phyloP scores from a whole-genome alignment of 1,139 yeast genomes.

The Suhomyces guaymorum region DNA sequence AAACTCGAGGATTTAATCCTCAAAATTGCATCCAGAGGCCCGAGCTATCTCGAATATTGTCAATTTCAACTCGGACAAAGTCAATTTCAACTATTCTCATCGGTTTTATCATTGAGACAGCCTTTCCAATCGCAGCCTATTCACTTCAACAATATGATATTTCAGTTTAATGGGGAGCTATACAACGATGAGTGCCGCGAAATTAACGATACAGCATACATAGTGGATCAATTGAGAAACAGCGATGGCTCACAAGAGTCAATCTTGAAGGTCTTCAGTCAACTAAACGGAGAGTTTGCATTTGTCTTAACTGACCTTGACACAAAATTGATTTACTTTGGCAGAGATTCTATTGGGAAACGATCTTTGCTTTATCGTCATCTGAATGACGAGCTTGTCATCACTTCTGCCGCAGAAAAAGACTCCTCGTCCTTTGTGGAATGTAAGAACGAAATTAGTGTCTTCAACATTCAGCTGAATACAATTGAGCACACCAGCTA shows the following conservation, averaged over 20 bases:
- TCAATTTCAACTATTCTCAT: slow-evolving; percentile 49
- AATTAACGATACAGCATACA: slow-evolving; percentile 38
- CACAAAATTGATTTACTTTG: slow-evolving; percentile 58
- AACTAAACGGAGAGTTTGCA: slow-evolving; percentile 82
- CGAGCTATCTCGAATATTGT: slow-evolving; percentile 19
- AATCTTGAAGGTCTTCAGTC: slow-evolving; percentile 33
- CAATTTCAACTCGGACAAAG: slow-evolving; percentile 14
- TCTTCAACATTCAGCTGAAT: slow-evolving; percentile 31
- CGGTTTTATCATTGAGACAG: slow-evolving; percentile 74
- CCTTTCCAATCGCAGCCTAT: slow-evolving; percentile 79
- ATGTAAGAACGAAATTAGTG: slow-evolving; percentile 52
- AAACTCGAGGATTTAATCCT: slow-evolving; percentile 8
- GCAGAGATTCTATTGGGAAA: slow-evolving; percentile 81
- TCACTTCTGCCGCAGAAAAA: slow-evolving; percentile 48
- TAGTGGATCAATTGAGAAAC: slow-evolving; percentile 18
- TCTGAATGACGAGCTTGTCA: slow-evolving; percentile 33
- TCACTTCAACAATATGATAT: slow-evolving; percentile 23
- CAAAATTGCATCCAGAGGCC: slow-evolving; percentile 23
- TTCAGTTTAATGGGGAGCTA: slow-evolving; percentile 89
- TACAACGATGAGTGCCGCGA: slow-evolving; percentile 57
- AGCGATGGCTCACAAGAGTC: slow-evolving; percentile 25
- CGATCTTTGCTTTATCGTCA: slow-evolving; percentile 62
- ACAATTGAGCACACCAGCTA: slow-evolving; percentile 15
- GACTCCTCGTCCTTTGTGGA: slow-evolving; percentile 37
- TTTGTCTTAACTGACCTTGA: slow-evolving; percentile 48